Evolutionary conservation across 371 early-diverging fungal species (phyloP).

Genomic region (Lichtheimia ramosa): DNA sequence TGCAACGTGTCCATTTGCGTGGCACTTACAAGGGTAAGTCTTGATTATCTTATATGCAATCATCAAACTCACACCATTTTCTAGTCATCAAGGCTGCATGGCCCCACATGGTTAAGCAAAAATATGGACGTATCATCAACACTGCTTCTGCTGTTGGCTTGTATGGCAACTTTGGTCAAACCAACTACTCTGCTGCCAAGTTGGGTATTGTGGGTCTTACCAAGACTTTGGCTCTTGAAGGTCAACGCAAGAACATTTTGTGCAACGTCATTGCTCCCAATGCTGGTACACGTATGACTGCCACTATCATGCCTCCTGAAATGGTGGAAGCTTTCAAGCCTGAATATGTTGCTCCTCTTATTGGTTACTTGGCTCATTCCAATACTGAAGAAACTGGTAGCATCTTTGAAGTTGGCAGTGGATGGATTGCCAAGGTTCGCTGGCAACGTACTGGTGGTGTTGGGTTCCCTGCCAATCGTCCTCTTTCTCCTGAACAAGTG

Average conservation of each 20-base stretch:
- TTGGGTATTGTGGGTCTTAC: slow-evolving; percentile 91
- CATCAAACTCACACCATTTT: slow-evolving; percentile 6
- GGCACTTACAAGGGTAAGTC: slow-evolving; percentile 83
- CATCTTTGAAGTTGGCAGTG: slow-evolving; percentile 93
- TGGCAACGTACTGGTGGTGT: slow-evolving; percentile 92
- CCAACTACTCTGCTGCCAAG: slow-evolving; percentile 96
- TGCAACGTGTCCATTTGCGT: slow-evolving; percentile 89
- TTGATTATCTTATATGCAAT: not conserved
- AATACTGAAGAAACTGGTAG: slow-evolving; percentile 80
- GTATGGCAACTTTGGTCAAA: slow-evolving; percentile 99
- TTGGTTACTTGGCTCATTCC: slow-evolving; percentile 90
- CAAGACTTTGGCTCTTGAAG: slow-evolving; percentile 92
- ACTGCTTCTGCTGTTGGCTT: slow-evolving; percentile 95
- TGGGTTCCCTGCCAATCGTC: slow-evolving; percentile 88
- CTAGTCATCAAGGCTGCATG: slow-evolving; percentile 91
- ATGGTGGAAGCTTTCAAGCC: slow-evolving; percentile 95
- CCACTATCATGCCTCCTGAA: slow-evolving; percentile 94
- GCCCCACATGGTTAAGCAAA: slow-evolving; percentile 93
- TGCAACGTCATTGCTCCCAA: slow-evolving; percentile 96
- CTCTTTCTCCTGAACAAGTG: slow-evolving; percentile 85
- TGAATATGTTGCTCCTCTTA: slow-evolving; percentile 94
- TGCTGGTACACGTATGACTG: slow-evolving; percentile 98
- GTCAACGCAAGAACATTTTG: slow-evolving; percentile 88
- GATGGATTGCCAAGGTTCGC: slow-evolving; percentile 89
- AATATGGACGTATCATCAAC: slow-evolving; percentile 88